A percentile compares a stretch with the other conserved stretches of the same genome.
Evolutionary conservation across 306 rosid genomes (phyloP).

Genomic region (Quercus variabilis): DNA sequence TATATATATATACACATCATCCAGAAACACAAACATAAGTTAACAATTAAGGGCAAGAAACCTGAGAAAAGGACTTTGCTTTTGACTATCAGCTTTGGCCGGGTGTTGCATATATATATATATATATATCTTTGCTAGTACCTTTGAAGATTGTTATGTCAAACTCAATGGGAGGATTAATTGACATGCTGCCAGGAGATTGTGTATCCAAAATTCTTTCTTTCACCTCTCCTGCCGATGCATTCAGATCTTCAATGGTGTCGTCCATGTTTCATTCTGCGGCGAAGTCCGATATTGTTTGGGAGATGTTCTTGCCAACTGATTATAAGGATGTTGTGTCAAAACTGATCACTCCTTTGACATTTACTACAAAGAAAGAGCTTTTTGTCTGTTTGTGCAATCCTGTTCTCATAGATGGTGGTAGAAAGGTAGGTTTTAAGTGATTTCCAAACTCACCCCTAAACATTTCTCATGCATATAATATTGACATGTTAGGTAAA

Average conservation of each 20-base stretch:
- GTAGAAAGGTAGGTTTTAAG: slow-evolving; percentile 32
- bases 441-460: not conserved
- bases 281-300: slow-evolving; percentile 43
- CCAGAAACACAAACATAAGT: not conserved
- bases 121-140: no score
- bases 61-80: not conserved
- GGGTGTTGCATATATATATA: no score
- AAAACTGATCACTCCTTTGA: slow-evolving; percentile 17
- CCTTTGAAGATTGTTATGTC: not conserved
- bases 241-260: slow-evolving; percentile 36
- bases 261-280: slow-evolving; percentile 38
- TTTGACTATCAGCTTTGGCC: no score
- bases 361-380: slow-evolving; percentile 40
- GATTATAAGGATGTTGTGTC: slow-evolving; percentile 38
- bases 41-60: not conserved
- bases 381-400: slow-evolving; percentile 38
- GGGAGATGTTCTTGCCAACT: slow-evolving; percentile 56
- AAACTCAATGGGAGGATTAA: not conserved
- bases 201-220: slow-evolving; percentile 44
- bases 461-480: not conserved
- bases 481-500: no score
- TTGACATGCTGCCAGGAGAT: slow-evolving; percentile 42
- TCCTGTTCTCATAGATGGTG: slow-evolving; percentile 46
- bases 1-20: not conserved
- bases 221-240: slow-evolving; percentile 40